phyloP scores from a whole-genome alignment of 1,139 yeast species.

The Yamadazyma taylorii region DNA sequence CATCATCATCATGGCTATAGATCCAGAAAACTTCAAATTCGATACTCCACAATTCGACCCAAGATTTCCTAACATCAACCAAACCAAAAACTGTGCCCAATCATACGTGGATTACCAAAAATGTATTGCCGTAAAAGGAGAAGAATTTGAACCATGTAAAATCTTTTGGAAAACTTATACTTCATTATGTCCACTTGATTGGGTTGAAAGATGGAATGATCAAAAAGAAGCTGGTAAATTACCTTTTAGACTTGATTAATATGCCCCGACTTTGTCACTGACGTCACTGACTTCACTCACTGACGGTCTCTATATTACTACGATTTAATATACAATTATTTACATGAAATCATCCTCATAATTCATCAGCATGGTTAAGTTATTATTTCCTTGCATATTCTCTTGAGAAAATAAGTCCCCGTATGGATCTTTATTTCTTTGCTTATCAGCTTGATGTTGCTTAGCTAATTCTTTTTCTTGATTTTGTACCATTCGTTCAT shows the following conservation, averaged over 20 bases:
- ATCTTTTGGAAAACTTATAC: conserved; percentile 90
- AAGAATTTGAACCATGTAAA: conserved; percentile 96
- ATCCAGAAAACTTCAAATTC: conserved; percentile 52
- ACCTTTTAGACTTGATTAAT: conserved; percentile 40
- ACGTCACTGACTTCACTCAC: conserved; percentile 1
- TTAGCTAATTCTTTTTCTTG: conserved; percentile 25
- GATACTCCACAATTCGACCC: conserved; percentile 89
- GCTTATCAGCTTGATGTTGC: conserved; percentile 26
- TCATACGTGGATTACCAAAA: conserved; percentile 97
- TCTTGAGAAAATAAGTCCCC: conserved; percentile 58
- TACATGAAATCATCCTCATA: conserved; percentile 72
- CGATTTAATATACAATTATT: conserved; percentile 4
- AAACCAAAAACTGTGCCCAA: conserved; percentile 98
- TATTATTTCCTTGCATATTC: conserved; percentile 45
- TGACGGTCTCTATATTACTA: too few species aligned
- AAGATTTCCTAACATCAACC: conserved; percentile 96
- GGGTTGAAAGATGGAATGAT: conserved; percentile 96
- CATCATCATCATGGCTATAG: conserved; percentile 38
- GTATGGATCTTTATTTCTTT: conserved; percentile 49
- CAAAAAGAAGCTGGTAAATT: conserved; percentile 70
- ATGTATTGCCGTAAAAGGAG: conserved; percentile 95
- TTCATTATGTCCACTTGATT: conserved; percentile 87
- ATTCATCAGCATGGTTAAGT: conserved; percentile 56
- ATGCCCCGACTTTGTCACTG: not conserved
- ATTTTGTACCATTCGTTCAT: conserved; percentile 28